Evolutionary conservation across 306 rosid genomes (phyloP).

Genomic region (Quercus variabilis): DNA sequence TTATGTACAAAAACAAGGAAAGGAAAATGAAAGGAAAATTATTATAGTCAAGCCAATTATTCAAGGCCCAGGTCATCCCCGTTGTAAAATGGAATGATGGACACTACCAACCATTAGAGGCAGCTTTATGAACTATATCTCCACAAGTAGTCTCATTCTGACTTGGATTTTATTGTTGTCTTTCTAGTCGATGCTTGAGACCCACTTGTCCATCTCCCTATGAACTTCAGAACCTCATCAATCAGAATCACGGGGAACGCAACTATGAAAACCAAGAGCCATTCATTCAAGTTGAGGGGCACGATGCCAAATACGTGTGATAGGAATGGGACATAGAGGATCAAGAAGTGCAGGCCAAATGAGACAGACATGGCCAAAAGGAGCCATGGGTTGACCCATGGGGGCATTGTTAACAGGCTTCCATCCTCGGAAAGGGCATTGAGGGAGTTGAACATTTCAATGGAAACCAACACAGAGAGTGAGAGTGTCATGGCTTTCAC

Average conservation of each 20-base stretch:
- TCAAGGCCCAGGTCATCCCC: slow-evolving; percentile 35
- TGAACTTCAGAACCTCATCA: slow-evolving; percentile 56
- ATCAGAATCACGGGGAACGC: slow-evolving; percentile 55
- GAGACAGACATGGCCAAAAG: slow-evolving; percentile 92
- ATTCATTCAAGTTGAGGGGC: slow-evolving; percentile 66
- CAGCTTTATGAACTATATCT: slow-evolving; percentile 7
- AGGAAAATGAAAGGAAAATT: slow-evolving; percentile 4
- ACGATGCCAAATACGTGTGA: slow-evolving; percentile 76
- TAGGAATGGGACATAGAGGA: slow-evolving; percentile 87
- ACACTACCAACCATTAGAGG: not conserved
- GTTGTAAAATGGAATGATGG: slow-evolving; percentile 32
- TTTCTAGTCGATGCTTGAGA: slow-evolving; percentile 29
- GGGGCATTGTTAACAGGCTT: slow-evolving; percentile 90
- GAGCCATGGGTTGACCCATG: slow-evolving; percentile 97
- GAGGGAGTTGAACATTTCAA: slow-evolving; percentile 95
- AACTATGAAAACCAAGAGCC: slow-evolving; percentile 54
- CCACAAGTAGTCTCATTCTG: slow-evolving; percentile 47
- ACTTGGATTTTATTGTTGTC: slow-evolving; percentile 46
- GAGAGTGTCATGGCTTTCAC: slow-evolving; percentile 87
- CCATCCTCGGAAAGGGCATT: slow-evolving; percentile 88
- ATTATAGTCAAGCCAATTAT: slow-evolving; percentile 27
- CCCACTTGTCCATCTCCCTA: slow-evolving; percentile 48
- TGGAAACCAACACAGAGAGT: slow-evolving; percentile 89
- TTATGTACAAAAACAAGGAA: not conserved
- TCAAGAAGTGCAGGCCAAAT: slow-evolving; percentile 80